phyloP scores from a whole-genome alignment of 2,329 filamentous ascomycete species.

The Fusarium sp. region DNA sequence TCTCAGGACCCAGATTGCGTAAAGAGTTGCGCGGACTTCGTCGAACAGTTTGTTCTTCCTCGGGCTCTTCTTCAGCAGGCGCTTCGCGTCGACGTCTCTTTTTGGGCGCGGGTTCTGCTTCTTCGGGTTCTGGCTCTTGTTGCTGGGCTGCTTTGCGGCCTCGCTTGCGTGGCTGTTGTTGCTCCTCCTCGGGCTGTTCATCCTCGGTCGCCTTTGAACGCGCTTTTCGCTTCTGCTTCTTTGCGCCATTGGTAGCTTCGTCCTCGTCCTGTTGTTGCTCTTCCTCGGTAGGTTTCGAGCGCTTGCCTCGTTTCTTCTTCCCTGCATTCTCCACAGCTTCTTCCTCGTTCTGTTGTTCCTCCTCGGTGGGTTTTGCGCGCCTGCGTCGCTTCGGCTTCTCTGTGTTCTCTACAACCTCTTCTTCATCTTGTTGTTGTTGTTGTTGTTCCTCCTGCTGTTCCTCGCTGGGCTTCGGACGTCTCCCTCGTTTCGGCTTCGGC shows the following conservation, averaged over 20 bases:
- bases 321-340: neutral
- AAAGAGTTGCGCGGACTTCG: constrained; percentile 37
- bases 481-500: constrained; percentile 28
- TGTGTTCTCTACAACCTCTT: neutral
- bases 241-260: neutral
- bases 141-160: constrained; percentile 16
- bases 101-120: constrained; percentile 16
- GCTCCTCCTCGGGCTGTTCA: neutral
- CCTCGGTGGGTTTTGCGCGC: neutral
- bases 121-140: constrained; percentile 25
- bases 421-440: neutral
- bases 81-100: constrained; percentile 27
- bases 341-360: neutral
- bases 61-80: neutral
- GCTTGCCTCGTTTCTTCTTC: neutral
- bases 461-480: constrained; percentile 24
- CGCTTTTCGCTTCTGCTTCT: neutral
- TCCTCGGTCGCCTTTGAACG: neutral
- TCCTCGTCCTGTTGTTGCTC: neutral
- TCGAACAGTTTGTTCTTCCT: constrained; percentile 17
- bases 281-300: neutral
- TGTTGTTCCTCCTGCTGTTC: neutral
- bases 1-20: constrained; percentile 15
- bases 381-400: neutral
- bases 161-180: constrained; percentile 22